A percentile compares a stretch with the other conserved stretches of the same genome.
phyloP scores from a whole-genome alignment of 768 basidiomycete species.

The Agaricus sinodeliciosus region DNA sequence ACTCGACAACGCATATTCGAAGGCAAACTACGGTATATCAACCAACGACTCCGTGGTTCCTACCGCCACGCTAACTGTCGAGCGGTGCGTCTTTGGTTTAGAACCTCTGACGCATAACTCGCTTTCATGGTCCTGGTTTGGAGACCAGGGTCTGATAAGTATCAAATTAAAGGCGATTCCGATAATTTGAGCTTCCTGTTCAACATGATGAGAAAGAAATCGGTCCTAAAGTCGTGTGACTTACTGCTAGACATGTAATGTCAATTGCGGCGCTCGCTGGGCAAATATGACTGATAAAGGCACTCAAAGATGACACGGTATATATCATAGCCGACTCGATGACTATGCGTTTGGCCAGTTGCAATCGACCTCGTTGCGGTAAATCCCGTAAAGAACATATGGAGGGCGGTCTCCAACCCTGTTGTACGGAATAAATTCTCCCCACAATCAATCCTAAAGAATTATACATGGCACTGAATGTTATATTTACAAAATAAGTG shows the following conservation, averaged over 20 bases:
- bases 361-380: constrained; percentile 2
- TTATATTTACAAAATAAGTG: too few relatives aligned
- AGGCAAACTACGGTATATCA: too few relatives aligned
- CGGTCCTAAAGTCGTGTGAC: not conserved
- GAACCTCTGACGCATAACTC: too few relatives aligned
- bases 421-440: constrained; percentile 10
- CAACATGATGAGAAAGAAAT: not conserved
- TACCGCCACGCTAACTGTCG: too few relatives aligned
- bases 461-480: not conserved
- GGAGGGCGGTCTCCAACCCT: not conserved
- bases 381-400: constrained; percentile 6
- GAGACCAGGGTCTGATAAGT: constrained; percentile 1
- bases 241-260: constrained; percentile 14
- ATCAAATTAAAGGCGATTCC: constrained; percentile 19
- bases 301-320: constrained; percentile 9
- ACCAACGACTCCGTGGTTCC: too few relatives aligned
- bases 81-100: too few relatives aligned
- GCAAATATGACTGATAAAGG: constrained; percentile 12
- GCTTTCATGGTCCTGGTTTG: not conserved
- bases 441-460: constrained; percentile 12
- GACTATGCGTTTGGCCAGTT: constrained; percentile 8
- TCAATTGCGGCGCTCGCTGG: constrained; percentile 5
- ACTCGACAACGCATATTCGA: too few relatives aligned
- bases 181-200: constrained; percentile 13
- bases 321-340: constrained; percentile 17